These are phyloP conservation scores for Sclerotinia spermophila DNA, from an alignment of 2,329 filamentous ascomycete genomes.

Conservation along the genomic window DNA sequence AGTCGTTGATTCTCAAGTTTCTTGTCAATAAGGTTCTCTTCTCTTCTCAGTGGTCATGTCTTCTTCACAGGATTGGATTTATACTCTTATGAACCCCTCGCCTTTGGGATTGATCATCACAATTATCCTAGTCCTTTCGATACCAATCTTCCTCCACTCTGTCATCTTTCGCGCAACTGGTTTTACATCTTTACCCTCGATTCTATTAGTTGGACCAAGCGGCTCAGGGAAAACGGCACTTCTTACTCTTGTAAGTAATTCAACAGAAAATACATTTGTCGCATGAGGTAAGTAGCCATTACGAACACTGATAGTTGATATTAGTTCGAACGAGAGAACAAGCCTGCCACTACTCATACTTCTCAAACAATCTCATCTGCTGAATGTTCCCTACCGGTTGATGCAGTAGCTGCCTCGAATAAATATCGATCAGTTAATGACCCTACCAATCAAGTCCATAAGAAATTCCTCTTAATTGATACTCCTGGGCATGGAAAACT, in stretches of 20 bases:
- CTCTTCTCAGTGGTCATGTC: constrained; percentile 17
- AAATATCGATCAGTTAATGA: constrained; percentile 65
- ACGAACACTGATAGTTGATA: constrained; percentile 20
- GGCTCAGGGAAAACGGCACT: constrained; percentile 86
- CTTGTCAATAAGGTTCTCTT: not conserved
- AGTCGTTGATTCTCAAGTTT: not conserved
- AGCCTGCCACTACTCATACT: constrained; percentile 48
- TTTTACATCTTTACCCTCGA: constrained; percentile 66
- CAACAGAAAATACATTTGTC: not conserved
- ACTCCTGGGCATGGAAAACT: constrained; percentile 96
- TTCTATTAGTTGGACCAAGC: constrained; percentile 77
- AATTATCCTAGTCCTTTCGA: constrained; percentile 62
- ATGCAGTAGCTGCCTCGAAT: constrained; percentile 51
- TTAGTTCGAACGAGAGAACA: constrained; percentile 52
- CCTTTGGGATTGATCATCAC: constrained; percentile 63
- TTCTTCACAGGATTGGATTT: constrained; percentile 39
- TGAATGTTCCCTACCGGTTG: constrained; percentile 52
- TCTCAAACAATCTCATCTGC: constrained; percentile 58
- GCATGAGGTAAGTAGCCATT: constrained; percentile 5
- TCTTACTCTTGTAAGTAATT: constrained; percentile 62
- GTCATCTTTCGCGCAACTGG: constrained; percentile 64
- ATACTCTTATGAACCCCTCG: constrained; percentile 58
- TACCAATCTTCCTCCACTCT: constrained; percentile 75
- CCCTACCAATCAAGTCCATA: constrained; percentile 53
- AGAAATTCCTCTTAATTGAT: constrained; percentile 74